Evolutionary conservation across 768 basidiomycete genomes (phyloP), one percentile per base, ranked within the genome.

Genomic region (Pholiota microspora): DNA sequence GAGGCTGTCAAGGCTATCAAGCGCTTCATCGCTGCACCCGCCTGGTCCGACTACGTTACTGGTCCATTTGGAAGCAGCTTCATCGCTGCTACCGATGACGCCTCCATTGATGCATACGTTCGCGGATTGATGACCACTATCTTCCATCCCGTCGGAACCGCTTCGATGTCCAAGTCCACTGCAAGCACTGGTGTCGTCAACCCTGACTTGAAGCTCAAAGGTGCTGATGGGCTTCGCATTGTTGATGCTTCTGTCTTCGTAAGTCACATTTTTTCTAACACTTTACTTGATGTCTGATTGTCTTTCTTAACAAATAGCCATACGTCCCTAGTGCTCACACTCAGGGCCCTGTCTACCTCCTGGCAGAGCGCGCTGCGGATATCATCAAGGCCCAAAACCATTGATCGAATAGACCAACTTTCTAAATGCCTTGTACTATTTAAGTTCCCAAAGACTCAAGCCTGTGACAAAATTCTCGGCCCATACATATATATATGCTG

Each of bases 191-290:
- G 71, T 13, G 72, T 73, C 9, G 67, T 71, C 13, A 66, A 72
- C 51, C 65, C 71, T 1, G 61, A 71, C 52, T 54, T 76, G 23
- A 58, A 32, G 3, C 68, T 75, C 23, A 71, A 74, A 56, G 63
- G 65, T 1, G 57, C 67, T 0, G 35, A 34, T 8, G 73, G 70
- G 2, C 53, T 76, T 18, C 67, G 74, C 3, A 58, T 76, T 21
- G 70, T 76, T 12, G 73, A 76, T 61, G 63, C 66, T 4, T 75
- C 73, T 8, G 66, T 69, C 56, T 51, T 70, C 51, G 75, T 73
- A 44, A 55, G 73, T 60, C n/a, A 24, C 10, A 13, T 3, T 42
- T 32, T 38, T 5, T 13, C 28, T 45, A 35, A 4, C 16, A 34
- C 2, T 0, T 7, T 12, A 31, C 6, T 48, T 9, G 36, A 23